phyloP scores from a whole-genome alignment of 2,329 filamentous ascomycete species.

The Aspergillus sp. region DNA sequence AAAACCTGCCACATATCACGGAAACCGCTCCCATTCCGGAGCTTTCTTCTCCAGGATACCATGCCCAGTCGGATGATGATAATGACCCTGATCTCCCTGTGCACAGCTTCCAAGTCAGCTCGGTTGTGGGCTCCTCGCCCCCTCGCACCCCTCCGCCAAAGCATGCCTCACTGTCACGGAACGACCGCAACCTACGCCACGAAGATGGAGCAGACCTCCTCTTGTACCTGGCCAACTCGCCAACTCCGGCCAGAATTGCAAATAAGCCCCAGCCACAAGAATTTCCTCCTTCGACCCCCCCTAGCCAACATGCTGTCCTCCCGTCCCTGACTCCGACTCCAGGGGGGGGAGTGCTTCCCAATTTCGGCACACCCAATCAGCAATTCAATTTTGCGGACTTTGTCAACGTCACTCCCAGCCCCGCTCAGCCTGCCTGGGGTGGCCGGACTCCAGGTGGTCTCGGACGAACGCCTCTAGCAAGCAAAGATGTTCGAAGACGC shows the following conservation, averaged over 20 bases:
- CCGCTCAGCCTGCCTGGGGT: slow-evolving; percentile 80
- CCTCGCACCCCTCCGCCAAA: slow-evolving; percentile 75
- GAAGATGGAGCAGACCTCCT: slow-evolving; percentile 81
- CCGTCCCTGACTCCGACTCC: slow-evolving; percentile 56
- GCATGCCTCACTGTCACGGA: slow-evolving; percentile 52
- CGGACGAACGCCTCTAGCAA: slow-evolving; percentile 67
- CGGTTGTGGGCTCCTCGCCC: slow-evolving; percentile 72
- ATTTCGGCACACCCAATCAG: slow-evolving; percentile 75
- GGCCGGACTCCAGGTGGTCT: slow-evolving; percentile 55
- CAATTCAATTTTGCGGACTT: slow-evolving; percentile 95
- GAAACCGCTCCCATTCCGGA: slow-evolving; percentile 68
- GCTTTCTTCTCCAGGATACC: slow-evolving; percentile 52
- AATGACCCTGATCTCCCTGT: slow-evolving; percentile 79
- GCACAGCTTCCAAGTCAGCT: slow-evolving; percentile 41
- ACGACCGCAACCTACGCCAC: slow-evolving; percentile 56
- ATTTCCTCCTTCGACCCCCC: slow-evolving; percentile 72
- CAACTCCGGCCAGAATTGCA: slow-evolving; percentile 71
- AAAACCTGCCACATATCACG: slow-evolving; percentile 76
- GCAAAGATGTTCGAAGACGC: slow-evolving; percentile 65
- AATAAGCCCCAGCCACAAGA: slow-evolving; percentile 48
- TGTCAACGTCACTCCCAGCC: slow-evolving; percentile 94
- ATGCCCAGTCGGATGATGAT: slow-evolving; percentile 62
- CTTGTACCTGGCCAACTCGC: slow-evolving; percentile 85
- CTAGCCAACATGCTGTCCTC: slow-evolving; percentile 59
- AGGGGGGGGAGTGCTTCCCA: slow-evolving; percentile 71